A percentile compares a stretch with the other conserved stretches of the same genome.
phyloP scores from a whole-genome alignment of 495 filamentous ascomycete species.

The Aspergillus carlsbadensis region DNA sequence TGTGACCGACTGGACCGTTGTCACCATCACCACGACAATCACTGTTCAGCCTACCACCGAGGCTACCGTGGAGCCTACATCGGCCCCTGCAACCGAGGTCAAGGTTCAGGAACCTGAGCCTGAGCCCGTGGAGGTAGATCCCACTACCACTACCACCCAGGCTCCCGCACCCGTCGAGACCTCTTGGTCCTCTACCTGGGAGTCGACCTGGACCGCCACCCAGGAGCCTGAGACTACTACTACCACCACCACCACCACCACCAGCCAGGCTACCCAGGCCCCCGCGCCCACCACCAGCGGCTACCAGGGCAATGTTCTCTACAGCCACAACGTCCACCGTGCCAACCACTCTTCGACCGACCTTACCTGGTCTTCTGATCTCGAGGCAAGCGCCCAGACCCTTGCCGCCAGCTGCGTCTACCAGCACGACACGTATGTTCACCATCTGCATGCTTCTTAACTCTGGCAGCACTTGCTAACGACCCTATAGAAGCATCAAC shows the following conservation, averaged over 20 bases:
- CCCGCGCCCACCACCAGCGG: conserved; percentile 21
- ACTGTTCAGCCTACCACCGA: conserved; percentile 43
- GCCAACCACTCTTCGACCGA: conserved; percentile 71
- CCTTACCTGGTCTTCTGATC: conserved; percentile 60
- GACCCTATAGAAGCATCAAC: conserved; percentile 39
- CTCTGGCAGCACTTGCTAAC: conserved; percentile 5
- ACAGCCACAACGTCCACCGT: conserved; percentile 85
- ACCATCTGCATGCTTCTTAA: neutral
- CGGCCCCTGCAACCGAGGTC: conserved; percentile 15
- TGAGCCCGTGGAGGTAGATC: conserved; percentile 15
- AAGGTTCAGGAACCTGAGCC: conserved; percentile 12
- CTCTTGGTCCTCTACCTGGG: conserved; percentile 9
- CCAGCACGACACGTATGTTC: conserved; percentile 69
- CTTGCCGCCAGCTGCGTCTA: conserved; percentile 64
- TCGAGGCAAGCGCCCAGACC: conserved; percentile 59
- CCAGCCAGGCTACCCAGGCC: conserved; percentile 28
- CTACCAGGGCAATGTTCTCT: conserved; percentile 52
- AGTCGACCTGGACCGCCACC: conserved; percentile 19
- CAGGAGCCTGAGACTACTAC: conserved; percentile 12
- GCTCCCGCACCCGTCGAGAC: conserved; percentile 8
- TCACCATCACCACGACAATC: conserved; percentile 63
- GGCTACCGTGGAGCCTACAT: neutral
- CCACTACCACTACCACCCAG: conserved; percentile 10
- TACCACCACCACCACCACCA: conserved; percentile 26
- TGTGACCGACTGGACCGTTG: conserved; percentile 53